phyloP scores from a whole-genome alignment of 257 asterid genomes.

The Ballota nigra region DNA sequence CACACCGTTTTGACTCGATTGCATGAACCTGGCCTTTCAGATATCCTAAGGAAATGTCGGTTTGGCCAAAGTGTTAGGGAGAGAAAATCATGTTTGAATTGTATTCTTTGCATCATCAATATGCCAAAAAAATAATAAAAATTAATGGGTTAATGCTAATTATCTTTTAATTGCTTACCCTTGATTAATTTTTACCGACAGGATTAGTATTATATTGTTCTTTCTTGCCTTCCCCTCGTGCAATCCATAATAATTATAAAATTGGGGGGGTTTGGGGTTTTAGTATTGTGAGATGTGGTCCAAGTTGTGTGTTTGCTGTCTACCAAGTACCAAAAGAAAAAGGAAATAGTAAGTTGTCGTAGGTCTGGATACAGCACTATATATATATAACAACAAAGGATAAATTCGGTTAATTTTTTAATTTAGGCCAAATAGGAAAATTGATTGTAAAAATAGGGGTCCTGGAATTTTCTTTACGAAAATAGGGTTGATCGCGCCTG shows the following conservation, averaged over 20 bases:
- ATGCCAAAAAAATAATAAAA: too few relatives aligned
- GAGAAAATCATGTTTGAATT: slow-evolving; percentile 29
- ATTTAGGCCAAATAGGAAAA: too few relatives aligned
- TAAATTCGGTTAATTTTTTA: background rate
- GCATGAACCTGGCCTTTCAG: slow-evolving; percentile 30
- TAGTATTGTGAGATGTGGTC: slow-evolving; percentile 1
- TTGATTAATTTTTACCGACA: slow-evolving; percentile 8
- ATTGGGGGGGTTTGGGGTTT: slow-evolving; percentile 11
- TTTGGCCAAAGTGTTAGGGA: slow-evolving; percentile 17
- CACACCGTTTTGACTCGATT: slow-evolving; percentile 33
- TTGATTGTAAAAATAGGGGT: too few relatives aligned
- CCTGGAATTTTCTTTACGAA: too few relatives aligned
- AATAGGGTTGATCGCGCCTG: too few relatives aligned
- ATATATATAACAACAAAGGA: background rate
- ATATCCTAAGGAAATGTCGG: slow-evolving; percentile 38
- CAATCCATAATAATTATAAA: background rate
- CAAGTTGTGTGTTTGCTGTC: background rate
- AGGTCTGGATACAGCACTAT: background rate
- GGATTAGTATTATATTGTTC: background rate
- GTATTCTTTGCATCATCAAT: slow-evolving; percentile 19
- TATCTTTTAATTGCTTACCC: background rate
- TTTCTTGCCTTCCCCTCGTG: background rate
- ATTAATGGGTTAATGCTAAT: background rate
- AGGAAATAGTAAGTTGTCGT: slow-evolving; percentile 8
- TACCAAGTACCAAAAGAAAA: slow-evolving; percentile 6